A percentile compares a stretch with the other conserved stretches of the same genome.
Conservation (phyloP, 495 filamentous ascomycete genomes). For the Jackrogersella multiformis region DNA sequence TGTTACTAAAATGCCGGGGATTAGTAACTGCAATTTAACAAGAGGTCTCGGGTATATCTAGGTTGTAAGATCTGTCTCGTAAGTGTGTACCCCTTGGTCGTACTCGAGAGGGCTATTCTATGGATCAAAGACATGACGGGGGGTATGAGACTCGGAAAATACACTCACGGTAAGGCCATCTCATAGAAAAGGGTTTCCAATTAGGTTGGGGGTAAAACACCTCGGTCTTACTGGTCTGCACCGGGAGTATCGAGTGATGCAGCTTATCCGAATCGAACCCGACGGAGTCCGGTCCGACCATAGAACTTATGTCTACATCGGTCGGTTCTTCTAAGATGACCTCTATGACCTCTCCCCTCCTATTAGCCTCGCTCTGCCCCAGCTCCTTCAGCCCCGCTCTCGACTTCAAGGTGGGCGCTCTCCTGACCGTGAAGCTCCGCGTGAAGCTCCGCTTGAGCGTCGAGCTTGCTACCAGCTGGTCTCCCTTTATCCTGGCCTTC, state of each 20-base stretch:
- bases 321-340: conserved; percentile 57
- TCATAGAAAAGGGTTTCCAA: conserved; percentile 79
- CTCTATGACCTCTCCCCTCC: conserved; percentile 60
- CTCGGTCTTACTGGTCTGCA: conserved; percentile 44
- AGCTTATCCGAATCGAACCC: conserved; percentile 23
- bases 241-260: conserved; percentile 46
- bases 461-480: conserved; percentile 51
- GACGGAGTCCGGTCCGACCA: conserved; percentile 47
- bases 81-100: not conserved
- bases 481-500: conserved; percentile 50
- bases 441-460: conserved; percentile 48
- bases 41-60: not conserved
- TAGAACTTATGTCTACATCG: conserved; percentile 50
- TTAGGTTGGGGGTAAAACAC: conserved; percentile 68
- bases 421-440: conserved; percentile 48
- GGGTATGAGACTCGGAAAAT: not conserved
- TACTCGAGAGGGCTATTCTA: not conserved
- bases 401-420: conserved; percentile 35
- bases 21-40: not conserved
- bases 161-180: conserved; percentile 65
- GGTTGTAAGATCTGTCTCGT: not conserved
- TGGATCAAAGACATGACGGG: not conserved
- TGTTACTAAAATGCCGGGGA: conserved; percentile 17
- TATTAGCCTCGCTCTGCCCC: conserved; percentile 62
- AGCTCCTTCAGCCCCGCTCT: conserved; percentile 51